phyloP scores from a whole-genome alignment of 805 yeast genomes.

The Dipodascopsis tothii region DNA sequence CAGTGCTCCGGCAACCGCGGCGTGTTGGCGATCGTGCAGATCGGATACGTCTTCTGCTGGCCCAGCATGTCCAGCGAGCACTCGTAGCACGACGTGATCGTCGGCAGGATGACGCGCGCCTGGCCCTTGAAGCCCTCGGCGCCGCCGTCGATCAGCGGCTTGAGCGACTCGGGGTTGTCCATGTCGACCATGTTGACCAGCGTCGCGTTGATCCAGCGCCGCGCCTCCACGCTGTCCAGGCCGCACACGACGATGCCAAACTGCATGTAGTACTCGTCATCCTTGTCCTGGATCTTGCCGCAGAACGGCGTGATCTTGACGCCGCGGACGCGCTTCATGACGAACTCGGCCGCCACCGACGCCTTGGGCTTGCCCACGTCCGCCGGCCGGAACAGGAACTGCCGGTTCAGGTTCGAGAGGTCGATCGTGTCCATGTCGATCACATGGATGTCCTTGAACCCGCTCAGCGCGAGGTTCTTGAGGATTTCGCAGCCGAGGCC shows the following conservation, averaged over 20 bases:
- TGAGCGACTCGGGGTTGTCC: slow-evolving; percentile 42
- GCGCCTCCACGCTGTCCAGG: slow-evolving; percentile 78
- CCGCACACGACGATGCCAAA: slow-evolving; percentile 79
- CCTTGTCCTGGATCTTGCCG: slow-evolving; percentile 59
- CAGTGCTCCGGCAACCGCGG: slow-evolving; percentile 95
- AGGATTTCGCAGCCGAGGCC: slow-evolving; percentile 78
- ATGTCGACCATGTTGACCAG: slow-evolving; percentile 55
- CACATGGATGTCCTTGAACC: slow-evolving; percentile 56
- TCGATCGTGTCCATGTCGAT: slow-evolving; percentile 83
- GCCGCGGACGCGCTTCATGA: slow-evolving; percentile 38
- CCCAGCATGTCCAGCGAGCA: slow-evolving; percentile 72
- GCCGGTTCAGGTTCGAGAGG: slow-evolving; percentile 66
- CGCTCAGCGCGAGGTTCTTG: slow-evolving; percentile 63
- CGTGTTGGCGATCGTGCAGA: slow-evolving; percentile 89
- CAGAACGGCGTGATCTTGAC: slow-evolving; percentile 37
- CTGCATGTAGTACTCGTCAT: slow-evolving; percentile 52
- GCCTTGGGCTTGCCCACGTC: slow-evolving; percentile 67
- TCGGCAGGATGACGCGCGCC: slow-evolving; percentile 77
- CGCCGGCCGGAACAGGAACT: slow-evolving; percentile 52
- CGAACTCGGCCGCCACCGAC: slow-evolving; percentile 52
- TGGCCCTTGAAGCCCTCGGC: slow-evolving; percentile 94
- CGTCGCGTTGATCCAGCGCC: slow-evolving; percentile 78
- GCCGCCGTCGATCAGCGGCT: slow-evolving; percentile 86
- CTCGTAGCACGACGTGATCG: slow-evolving; percentile 83
- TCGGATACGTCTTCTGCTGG: slow-evolving; percentile 60